A percentile compares a stretch with the other conserved stretches of the same genome.
Evolutionary conservation across 441 rosid genomes (phyloP).

Genomic region (Francoa sonchifolia): DNA sequence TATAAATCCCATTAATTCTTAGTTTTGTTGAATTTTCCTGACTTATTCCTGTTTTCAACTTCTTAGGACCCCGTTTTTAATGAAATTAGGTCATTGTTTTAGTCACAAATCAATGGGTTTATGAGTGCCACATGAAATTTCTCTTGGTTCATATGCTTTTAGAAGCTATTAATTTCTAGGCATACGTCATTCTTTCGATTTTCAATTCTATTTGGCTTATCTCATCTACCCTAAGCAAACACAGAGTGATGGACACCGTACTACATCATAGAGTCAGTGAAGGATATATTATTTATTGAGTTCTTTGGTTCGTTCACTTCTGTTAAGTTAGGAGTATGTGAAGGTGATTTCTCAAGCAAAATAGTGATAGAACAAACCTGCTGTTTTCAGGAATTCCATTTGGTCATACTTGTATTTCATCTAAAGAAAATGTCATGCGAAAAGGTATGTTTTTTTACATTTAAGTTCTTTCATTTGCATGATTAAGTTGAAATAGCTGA

Average conservation of each 20-base stretch:
- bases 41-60: too few relatives aligned
- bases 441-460: slow-evolving; percentile 60
- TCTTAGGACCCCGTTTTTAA: too few relatives aligned
- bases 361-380: slow-evolving; percentile 40
- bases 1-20: too few relatives aligned
- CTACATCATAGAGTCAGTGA: too few relatives aligned
- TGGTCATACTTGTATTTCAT: slow-evolving; percentile 66
- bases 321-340: neutral
- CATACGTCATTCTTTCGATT: slow-evolving; percentile 4
- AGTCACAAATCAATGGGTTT: too few relatives aligned
- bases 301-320: slow-evolving; percentile 10
- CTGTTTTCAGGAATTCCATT: slow-evolving; percentile 85
- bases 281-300: slow-evolving; percentile 4
- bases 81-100: too few relatives aligned
- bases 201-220: neutral
- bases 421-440: slow-evolving; percentile 71
- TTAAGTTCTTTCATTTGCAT: slow-evolving; percentile 6
- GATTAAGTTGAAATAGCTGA: slow-evolving; percentile 11
- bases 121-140: slow-evolving; percentile 2
- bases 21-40: too few relatives aligned
- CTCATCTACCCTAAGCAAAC: too few relatives aligned
- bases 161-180: slow-evolving; percentile 6
- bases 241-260: too few relatives aligned
- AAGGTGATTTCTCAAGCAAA: slow-evolving; percentile 12
- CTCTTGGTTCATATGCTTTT: slow-evolving; percentile 2